Evolutionary conservation across 305 asterid genomes (phyloP).

Genomic region (Fraxinus sp.): DNA sequence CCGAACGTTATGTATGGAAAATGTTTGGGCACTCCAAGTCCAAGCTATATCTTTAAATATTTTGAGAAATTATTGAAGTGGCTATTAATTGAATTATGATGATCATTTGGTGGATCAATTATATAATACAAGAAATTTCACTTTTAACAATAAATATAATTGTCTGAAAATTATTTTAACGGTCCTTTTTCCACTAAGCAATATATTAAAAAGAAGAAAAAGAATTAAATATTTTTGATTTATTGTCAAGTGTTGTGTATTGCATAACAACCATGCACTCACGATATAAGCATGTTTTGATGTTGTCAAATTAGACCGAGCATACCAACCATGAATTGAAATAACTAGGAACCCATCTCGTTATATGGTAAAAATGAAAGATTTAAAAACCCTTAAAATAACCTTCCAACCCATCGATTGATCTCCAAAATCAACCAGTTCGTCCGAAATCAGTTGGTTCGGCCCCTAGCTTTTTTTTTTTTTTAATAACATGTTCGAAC

Average conservation of each 20-base stretch:
- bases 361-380: not conserved
- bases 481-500: not conserved
- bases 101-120: not conserved
- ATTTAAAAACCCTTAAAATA: not conserved
- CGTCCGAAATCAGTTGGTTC: not conserved
- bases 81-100: too few relatives aligned
- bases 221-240: too few relatives aligned
- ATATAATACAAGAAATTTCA: not conserved
- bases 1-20: constrained; percentile 12
- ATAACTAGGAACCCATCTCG: not conserved
- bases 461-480: not conserved
- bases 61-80: too few relatives aligned
- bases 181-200: not conserved
- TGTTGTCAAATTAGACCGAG: not conserved
- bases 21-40: constrained; percentile 6
- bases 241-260: not conserved
- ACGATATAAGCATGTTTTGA: not conserved
- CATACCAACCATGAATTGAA: not conserved
- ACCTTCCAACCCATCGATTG: not conserved
- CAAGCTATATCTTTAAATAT: not conserved
- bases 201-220: too few relatives aligned
- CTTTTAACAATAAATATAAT: not conserved
- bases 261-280: not conserved
- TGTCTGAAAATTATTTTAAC: not conserved
- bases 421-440: not conserved